phyloP scores from a whole-genome alignment of 495 filamentous ascomycete genomes.

The Aspergillus mulundensis region DNA sequence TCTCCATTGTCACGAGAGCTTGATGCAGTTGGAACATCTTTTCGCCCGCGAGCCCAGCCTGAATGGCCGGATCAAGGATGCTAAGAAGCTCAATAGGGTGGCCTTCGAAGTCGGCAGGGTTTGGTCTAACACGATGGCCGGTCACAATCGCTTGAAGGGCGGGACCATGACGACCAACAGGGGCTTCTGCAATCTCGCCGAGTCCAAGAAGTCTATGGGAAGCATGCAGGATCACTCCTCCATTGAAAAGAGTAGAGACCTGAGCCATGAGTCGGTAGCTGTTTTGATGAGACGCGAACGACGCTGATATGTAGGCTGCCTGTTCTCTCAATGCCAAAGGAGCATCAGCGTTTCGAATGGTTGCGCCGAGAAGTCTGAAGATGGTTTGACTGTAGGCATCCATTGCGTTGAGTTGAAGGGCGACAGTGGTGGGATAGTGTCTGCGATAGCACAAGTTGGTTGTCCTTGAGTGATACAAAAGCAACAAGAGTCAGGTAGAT shows the following conservation, averaged over 20 bases:
- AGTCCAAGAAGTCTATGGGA: conserved; percentile 13
- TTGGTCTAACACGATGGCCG: conserved; percentile 11
- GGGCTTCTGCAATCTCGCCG: conserved; percentile 2
- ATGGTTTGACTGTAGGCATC: background rate
- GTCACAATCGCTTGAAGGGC: conserved; percentile 9
- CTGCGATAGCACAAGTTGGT: background rate
- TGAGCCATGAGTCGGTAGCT: conserved; percentile 23
- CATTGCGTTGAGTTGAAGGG: conserved; percentile 1
- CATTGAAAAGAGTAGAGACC: conserved; percentile 13
- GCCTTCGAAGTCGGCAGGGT: conserved; percentile 22
- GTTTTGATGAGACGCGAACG: conserved; percentile 15
- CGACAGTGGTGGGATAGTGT: background rate
- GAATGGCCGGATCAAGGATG: conserved; percentile 13
- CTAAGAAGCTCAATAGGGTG: conserved; percentile 21
- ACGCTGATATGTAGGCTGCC: conserved; percentile 14
- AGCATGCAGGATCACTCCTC: conserved; percentile 10
- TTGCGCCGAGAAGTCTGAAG: conserved; percentile 2
- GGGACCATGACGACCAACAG: conserved; percentile 14
- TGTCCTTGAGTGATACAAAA: background rate
- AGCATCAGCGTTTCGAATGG: conserved; percentile 1
- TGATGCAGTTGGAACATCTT: conserved; percentile 14
- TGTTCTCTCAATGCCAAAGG: conserved; percentile 8
- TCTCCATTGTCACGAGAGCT: conserved; percentile 9
- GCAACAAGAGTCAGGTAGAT: background rate
- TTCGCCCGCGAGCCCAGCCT: conserved; percentile 2